Evolutionary conservation across 2,329 filamentous ascomycete genomes (phyloP).

Genomic region (Scedosporium aurantiacum): DNA sequence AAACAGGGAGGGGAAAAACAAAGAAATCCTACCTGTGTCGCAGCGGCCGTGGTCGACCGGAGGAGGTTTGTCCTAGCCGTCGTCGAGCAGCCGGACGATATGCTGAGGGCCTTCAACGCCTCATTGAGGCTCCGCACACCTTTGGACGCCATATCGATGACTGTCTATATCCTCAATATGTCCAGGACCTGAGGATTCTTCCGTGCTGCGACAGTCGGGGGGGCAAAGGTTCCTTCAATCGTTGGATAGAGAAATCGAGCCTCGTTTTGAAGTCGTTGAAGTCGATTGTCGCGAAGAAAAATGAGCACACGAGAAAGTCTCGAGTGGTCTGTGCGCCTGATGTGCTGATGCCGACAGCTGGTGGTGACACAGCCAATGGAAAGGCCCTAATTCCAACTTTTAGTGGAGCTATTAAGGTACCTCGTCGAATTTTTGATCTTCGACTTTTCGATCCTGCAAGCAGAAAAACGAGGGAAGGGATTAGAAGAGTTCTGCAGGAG

Average conservation of each 20-base stretch:
- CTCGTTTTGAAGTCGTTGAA: too few relatives aligned
- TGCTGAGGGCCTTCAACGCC: slow-evolving; percentile 38
- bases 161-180: background rate
- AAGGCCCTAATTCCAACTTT: background rate
- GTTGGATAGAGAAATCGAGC: background rate
- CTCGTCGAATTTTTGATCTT: slow-evolving; percentile 3
- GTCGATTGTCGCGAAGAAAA: slow-evolving; percentile 5
- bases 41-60: background rate
- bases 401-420: slow-evolving; percentile 1
- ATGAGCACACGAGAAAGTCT: slow-evolving; percentile 1
- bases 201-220: background rate
- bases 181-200: background rate
- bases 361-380: background rate
- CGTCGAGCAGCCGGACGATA: slow-evolving; percentile 24
- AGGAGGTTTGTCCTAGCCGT: background rate
- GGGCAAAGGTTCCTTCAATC: background rate
- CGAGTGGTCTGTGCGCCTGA: background rate
- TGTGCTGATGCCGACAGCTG: background rate
- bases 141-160: slow-evolving; percentile 30
- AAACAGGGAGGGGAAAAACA: background rate
- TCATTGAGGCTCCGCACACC: slow-evolving; percentile 39
- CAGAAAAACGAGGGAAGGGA: background rate
- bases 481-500: background rate
- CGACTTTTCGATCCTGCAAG: slow-evolving; percentile 8
- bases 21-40: slow-evolving; percentile 1